These are phyloP conservation scores for Tuber aestivum DNA, from an alignment of 495 filamentous ascomycete genomes.

Conservation along the genomic window DNA sequence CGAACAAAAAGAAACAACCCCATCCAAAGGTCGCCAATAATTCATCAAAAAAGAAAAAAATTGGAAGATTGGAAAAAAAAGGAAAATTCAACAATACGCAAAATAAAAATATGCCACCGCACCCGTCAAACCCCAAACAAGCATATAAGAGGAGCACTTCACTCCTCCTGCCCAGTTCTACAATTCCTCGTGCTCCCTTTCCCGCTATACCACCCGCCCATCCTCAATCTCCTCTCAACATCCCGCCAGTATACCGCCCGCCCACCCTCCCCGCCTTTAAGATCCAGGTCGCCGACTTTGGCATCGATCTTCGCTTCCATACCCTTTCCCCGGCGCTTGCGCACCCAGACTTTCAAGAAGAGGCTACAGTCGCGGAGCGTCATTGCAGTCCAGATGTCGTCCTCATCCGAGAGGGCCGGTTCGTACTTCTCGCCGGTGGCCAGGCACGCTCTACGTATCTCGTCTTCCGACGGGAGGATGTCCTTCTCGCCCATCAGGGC, in stretches of 20 bases:
- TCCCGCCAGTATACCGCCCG: slow-evolving; percentile 58
- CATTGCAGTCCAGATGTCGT: slow-evolving; percentile 52
- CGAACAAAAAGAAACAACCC: background rate
- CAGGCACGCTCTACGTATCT: slow-evolving; percentile 22
- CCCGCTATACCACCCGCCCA: slow-evolving; percentile 58
- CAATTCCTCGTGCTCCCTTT: slow-evolving; percentile 43
- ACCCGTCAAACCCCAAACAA: background rate
- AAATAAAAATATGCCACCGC: background rate
- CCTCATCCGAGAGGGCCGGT: slow-evolving; percentile 26
- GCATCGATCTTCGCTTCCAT: slow-evolving; percentile 41
- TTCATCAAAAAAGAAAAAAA: background rate
- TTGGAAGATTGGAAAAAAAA: too few species aligned
- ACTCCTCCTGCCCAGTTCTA: slow-evolving; percentile 34
- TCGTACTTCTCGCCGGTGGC: slow-evolving; percentile 34
- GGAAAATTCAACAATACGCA: background rate
- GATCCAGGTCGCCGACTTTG: slow-evolving; percentile 58
- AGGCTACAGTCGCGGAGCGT: slow-evolving; percentile 64
- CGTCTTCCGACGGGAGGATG: slow-evolving; percentile 29
- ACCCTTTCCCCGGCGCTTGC: slow-evolving; percentile 31
- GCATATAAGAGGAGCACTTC: background rate
- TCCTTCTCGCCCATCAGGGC: slow-evolving; percentile 37
- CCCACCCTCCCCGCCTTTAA: slow-evolving; percentile 54
- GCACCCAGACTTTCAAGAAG: slow-evolving; percentile 53
- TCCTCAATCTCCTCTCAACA: slow-evolving; percentile 53
- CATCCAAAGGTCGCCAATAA: background rate